These are phyloP conservation scores for Knufia petricola DNA, from an alignment of 2,329 filamentous ascomycete genomes.

Conservation along the genomic window DNA sequence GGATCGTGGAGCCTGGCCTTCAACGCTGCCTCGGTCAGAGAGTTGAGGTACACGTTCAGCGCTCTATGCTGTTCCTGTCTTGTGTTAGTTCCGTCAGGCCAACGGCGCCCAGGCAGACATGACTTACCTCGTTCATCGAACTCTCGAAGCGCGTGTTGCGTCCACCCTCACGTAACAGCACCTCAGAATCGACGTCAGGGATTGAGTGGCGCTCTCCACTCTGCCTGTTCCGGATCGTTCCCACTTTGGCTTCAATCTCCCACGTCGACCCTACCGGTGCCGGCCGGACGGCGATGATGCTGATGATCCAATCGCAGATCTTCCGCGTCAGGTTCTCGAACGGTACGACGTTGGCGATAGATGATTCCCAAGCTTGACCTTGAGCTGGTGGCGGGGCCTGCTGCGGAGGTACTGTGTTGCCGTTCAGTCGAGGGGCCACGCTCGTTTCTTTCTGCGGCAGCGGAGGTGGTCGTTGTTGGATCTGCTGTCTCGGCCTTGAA, in stretches of 20 bases:
- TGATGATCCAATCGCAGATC: constrained; percentile 74
- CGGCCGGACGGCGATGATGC: constrained; percentile 47
- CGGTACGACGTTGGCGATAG: constrained; percentile 60
- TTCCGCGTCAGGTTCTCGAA: constrained; percentile 64
- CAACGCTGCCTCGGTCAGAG: constrained; percentile 42
- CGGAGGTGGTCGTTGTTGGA: constrained; percentile 19
- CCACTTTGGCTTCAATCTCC: constrained; percentile 91
- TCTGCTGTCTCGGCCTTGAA: background rate
- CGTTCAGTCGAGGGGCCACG: background rate
- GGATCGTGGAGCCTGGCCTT: constrained; percentile 27
- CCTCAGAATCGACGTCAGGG: constrained; percentile 57
- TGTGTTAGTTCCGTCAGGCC: constrained; percentile 15
- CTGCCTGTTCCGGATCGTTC: constrained; percentile 59
- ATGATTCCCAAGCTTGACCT: constrained; percentile 38
- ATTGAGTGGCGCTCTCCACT: constrained; percentile 60
- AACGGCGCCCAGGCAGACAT: constrained; percentile 6
- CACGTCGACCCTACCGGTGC: constrained; percentile 55
- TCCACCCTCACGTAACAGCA: constrained; percentile 51
- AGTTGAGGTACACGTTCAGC: constrained; percentile 79
- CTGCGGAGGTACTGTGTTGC: background rate
- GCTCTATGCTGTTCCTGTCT: constrained; percentile 64
- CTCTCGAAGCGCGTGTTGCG: constrained; percentile 62
- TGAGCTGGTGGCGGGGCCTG: background rate
- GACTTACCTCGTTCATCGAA: constrained; percentile 74
- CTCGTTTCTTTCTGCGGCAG: constrained; percentile 17